A percentile compares a stretch with the other conserved stretches of the same genome.
phyloP scores from a whole-genome alignment of 1,139 yeast genomes.

The Suhomyces panamericanus region DNA sequence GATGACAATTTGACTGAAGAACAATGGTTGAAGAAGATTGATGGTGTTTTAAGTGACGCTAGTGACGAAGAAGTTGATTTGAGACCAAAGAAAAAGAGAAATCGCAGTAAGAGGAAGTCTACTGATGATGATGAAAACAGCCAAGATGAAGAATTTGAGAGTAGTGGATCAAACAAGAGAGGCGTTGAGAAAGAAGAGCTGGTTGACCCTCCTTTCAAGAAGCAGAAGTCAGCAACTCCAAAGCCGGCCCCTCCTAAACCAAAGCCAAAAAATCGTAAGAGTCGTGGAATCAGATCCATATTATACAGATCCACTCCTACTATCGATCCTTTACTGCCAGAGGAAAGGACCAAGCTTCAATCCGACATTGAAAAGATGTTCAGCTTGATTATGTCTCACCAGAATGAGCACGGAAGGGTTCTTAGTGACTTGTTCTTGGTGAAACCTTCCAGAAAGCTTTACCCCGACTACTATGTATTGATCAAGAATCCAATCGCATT shows the following conservation, averaged over 20 bases:
- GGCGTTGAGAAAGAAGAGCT: conserved; percentile 7
- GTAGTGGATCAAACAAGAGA: neutral
- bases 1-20: conserved; percentile 76
- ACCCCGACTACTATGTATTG: conserved; percentile 84
- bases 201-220: conserved; percentile 14
- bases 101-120: conserved; percentile 30
- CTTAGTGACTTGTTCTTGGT: conserved; percentile 64
- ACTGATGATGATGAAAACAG: conserved; percentile 10
- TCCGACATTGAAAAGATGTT: conserved; percentile 44
- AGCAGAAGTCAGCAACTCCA: conserved; percentile 34
- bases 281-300: conserved; percentile 24
- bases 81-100: conserved; percentile 28
- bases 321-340: conserved; percentile 41
- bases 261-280: conserved; percentile 14
- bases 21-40: conserved; percentile 70
- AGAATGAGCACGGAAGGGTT: conserved; percentile 43
- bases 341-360: conserved; percentile 45
- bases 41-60: conserved; percentile 45
- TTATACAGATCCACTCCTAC: conserved; percentile 40
- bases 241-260: conserved; percentile 19
- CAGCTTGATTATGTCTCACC: conserved; percentile 43
- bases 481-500: conserved; percentile 83
- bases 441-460: conserved; percentile 68
- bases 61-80: conserved; percentile 27
- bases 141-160: conserved; percentile 22